These are phyloP conservation scores for Trebouxia sp. DNA, from an alignment of 139 green algal species.

Conservation along the genomic window DNA sequence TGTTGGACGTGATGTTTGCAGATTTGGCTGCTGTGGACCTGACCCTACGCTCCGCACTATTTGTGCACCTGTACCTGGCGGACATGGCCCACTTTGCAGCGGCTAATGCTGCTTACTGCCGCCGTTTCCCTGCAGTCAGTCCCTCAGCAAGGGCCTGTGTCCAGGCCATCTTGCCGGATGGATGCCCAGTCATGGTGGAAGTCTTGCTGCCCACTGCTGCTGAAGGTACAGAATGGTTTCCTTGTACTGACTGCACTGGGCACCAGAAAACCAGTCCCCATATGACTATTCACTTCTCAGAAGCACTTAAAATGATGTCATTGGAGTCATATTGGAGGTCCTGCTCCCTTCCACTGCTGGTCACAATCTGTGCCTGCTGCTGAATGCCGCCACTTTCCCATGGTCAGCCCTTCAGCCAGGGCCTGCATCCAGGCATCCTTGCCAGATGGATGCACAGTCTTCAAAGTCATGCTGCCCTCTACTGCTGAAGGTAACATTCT, in stretches of 20 bases:
- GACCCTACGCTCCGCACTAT: conserved; percentile 62
- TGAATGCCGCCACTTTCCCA: no score
- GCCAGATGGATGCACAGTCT: no score
- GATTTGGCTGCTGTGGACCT: conserved; percentile 40
- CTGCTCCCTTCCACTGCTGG: no score
- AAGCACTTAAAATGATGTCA: no score
- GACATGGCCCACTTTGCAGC: conserved; percentile 89
- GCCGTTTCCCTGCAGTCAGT: conserved; percentile 64
- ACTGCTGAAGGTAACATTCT: no score
- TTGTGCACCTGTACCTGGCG: conserved; percentile 85
- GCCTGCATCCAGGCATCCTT: no score
- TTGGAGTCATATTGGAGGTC: no score
- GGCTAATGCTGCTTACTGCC: conserved; percentile 85
- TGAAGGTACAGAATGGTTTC: background rate
- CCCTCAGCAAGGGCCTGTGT: conserved; percentile 87
- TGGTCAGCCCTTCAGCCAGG: no score
- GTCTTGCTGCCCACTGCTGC: conserved; percentile 36
- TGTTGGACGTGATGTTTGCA: background rate
- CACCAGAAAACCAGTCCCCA: background rate
- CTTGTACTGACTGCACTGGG: background rate
- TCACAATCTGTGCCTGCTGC: no score
- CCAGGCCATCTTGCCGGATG: conserved; percentile 59
- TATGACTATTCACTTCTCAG: background rate
- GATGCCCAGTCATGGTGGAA: conserved; percentile 51
- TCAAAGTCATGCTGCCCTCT: no score